Conservation (phyloP, 345 rosid species). For the Citrus trifoliata region DNA sequence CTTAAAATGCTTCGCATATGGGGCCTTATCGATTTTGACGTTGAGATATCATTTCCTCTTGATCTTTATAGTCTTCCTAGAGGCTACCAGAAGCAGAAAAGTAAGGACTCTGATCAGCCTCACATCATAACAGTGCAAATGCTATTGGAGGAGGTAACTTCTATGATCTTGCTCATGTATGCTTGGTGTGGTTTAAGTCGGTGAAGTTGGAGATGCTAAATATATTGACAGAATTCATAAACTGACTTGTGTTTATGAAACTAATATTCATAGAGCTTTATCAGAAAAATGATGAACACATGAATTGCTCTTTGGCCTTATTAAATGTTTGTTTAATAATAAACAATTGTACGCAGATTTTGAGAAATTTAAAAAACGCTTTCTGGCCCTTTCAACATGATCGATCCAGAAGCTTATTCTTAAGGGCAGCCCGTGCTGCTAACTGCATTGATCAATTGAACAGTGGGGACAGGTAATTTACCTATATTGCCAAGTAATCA, state of each 20-base stretch:
- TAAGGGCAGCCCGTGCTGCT: constrained; percentile 58
- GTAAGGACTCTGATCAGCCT: constrained; percentile 52
- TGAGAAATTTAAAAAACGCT: constrained; percentile 51
- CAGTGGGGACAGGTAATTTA: constrained; percentile 40
- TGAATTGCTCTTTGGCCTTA: background rate
- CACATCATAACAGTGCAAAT: constrained; percentile 51
- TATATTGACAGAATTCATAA: background rate
- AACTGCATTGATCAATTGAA: constrained; percentile 35
- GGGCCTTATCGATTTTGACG: constrained; percentile 58
- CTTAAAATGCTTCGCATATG: constrained; percentile 60
- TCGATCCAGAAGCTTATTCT: constrained; percentile 45
- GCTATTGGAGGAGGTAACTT: constrained; percentile 42
- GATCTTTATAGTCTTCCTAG: constrained; percentile 51
- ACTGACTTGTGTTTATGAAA: background rate
- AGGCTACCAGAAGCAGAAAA: constrained; percentile 58
- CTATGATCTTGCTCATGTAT: background rate
- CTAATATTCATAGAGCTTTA: too few species aligned
- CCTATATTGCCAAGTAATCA: background rate
- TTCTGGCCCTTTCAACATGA: constrained; percentile 72
- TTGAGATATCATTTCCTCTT: constrained; percentile 56
- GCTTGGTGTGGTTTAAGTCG: background rate
- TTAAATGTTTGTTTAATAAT: background rate
- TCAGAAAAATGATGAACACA: background rate
- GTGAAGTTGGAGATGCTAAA: background rate
- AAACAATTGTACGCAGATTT: constrained; percentile 29